A percentile compares a stretch with the other conserved stretches of the same genome.
These are phyloP conservation scores for Cordyceps militaris DNA, from an alignment of 2,329 filamentous ascomycete genomes.

Conservation along the genomic window DNA sequence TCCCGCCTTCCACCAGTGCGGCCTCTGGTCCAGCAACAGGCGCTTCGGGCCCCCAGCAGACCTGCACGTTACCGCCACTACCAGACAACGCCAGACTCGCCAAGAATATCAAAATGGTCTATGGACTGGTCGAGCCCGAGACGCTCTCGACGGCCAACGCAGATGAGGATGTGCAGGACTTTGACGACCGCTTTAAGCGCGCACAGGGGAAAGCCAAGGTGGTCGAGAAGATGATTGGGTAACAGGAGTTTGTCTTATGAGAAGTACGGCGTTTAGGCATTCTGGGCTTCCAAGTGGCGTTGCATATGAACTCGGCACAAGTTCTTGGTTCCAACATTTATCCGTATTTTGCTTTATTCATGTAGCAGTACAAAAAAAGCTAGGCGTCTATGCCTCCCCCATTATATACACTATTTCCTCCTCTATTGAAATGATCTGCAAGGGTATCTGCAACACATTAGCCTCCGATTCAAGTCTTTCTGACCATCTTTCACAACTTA, in stretches of 20 bases:
- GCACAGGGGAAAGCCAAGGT: constrained; percentile 80
- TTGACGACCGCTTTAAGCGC: constrained; percentile 80
- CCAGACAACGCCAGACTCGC: constrained; percentile 57
- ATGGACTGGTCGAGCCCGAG: constrained; percentile 70
- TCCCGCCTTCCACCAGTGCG: constrained; percentile 27
- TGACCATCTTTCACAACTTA: constrained; percentile 37
- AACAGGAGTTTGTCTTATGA: constrained; percentile 19
- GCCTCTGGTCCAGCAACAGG: constrained; percentile 10
- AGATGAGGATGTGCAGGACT: constrained; percentile 83
- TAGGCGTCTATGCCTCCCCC: constrained; percentile 16
- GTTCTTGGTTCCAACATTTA: background rate
- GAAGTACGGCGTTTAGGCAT: background rate
- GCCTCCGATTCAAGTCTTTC: constrained; percentile 13
- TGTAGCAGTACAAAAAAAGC: constrained; percentile 3
- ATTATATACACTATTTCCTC: constrained; percentile 13
- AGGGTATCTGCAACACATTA: constrained; percentile 44
- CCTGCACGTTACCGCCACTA: constrained; percentile 33
- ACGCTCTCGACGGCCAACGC: constrained; percentile 74
- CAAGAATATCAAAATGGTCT: constrained; percentile 69
- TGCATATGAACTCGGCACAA: background rate
- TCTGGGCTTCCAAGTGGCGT: background rate
- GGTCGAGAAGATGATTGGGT: constrained; percentile 61
- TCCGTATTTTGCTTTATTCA: constrained; percentile 2
- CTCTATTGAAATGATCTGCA: constrained; percentile 54
- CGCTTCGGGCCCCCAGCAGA: background rate